Base-by-base conservation (phyloP, 2,329 filamentous ascomycete species). In the Biscogniauxia mediterranea region DNA sequence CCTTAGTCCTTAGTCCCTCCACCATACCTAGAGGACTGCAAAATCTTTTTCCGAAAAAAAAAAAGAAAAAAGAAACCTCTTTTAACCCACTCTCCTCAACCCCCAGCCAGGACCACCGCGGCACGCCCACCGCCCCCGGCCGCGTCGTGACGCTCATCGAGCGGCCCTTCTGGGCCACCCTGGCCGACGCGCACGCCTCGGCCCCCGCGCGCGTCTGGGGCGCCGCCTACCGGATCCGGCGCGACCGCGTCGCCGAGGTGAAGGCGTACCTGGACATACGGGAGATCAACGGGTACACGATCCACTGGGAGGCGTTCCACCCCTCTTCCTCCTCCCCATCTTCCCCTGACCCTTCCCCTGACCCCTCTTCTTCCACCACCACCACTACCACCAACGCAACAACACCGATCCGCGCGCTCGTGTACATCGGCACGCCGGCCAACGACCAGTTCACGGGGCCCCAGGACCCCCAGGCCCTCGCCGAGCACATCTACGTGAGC, bases 221-320 rank as follows among this genome's bases (percentile, higher is more conserved):
- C 61, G 91, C 92, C 17, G 95, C 94, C 65, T 96, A 97, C 79
- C 90, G 94, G 72, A 94, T 97, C 76, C 81, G 84, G 26, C 77
- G 88, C 6, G 81, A 85, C 1, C 84, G 88, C 67, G 92, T 96
- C 21, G 83, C 87, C 62, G 89, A 94, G 78, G 94, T 97, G 3
- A 89, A 91, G 68, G 84, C 88, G 61, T 97, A 97, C 75, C 90
- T 99, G 54, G 93, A 98, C 76, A 94, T 97, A 66, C 89, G 95
- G 53, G 95, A 99, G 77, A 97, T 98, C 73, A 97, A 98, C 78
- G 95, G 95, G 25, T 99, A 99, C 78, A 91, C 89, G 58, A 96
- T 97, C 67, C 93, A 97, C 77, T 92, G 93, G 76, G 92, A 93
- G 26, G 87, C 90, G 0, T 97, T 98, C 75, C 82, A 93, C 69